These are phyloP conservation scores for Epichloe baconii DNA, from an alignment of 2,329 filamentous ascomycete species.

Conservation along the genomic window DNA sequence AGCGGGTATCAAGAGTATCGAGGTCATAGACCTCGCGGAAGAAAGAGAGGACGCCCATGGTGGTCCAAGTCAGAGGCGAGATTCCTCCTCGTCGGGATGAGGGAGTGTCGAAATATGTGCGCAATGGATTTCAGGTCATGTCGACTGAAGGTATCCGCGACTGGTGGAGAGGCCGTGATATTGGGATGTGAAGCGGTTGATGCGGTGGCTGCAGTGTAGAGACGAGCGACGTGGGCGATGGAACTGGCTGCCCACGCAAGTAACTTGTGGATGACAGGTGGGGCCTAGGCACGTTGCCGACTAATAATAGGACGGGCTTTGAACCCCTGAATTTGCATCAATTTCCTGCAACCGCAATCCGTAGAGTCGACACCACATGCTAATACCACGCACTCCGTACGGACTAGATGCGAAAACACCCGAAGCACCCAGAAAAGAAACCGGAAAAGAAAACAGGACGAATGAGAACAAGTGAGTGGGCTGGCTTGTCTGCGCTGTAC, in stretches of 20 bases:
- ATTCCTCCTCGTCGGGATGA: background rate
- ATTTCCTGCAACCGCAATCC: no score
- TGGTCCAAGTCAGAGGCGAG: slow-evolving; percentile 3
- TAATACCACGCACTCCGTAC: no score
- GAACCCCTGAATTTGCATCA: background rate
- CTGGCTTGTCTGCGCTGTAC: no score
- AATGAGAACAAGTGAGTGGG: background rate
- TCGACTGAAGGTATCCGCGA: background rate
- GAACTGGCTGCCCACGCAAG: no score
- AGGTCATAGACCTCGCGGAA: slow-evolving; percentile 47
- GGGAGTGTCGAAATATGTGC: background rate
- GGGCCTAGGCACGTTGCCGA: background rate
- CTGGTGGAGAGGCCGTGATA: no score
- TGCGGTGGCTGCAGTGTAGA: background rate
- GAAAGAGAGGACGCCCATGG: slow-evolving; percentile 31
- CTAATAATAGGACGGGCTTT: background rate
- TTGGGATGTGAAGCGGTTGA: background rate
- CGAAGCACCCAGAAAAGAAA: background rate
- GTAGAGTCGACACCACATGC: no score
- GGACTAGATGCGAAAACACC: no score
- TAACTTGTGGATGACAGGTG: background rate
- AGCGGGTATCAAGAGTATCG: slow-evolving; percentile 47
- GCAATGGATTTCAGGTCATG: background rate
- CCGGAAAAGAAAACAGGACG: background rate
- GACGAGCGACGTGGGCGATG: background rate